Conservation (phyloP, 495 filamentous ascomycete species). For the Amphirosellinia nigrospora region DNA sequence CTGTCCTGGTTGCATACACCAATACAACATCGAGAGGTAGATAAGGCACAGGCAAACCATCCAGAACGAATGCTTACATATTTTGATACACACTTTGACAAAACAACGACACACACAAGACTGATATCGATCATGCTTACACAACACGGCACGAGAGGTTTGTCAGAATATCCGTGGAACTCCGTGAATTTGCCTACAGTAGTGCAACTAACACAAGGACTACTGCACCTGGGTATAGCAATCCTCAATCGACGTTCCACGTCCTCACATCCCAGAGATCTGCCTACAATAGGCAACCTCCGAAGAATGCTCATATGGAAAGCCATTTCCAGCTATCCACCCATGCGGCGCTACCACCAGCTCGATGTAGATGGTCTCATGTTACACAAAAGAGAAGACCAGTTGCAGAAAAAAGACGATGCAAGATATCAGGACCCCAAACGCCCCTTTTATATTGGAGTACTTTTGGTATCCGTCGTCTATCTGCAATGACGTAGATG, state of each 20-base stretch:
- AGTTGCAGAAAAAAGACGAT: constrained; percentile 59
- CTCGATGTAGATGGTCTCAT: constrained; percentile 41
- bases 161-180: constrained; percentile 21
- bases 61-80: not conserved
- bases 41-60: not conserved
- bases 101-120: not conserved
- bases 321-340: constrained; percentile 60
- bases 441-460: constrained; percentile 58
- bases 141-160: constrained; percentile 1
- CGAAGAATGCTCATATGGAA: constrained; percentile 48
- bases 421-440: constrained; percentile 91
- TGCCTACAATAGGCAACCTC: constrained; percentile 31
- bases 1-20: not conserved
- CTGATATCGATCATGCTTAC: not conserved
- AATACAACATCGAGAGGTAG: not conserved
- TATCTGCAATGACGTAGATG: constrained; percentile 66
- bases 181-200: constrained; percentile 60
- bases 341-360: constrained; percentile 55
- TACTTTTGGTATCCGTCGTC: constrained; percentile 73
- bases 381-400: constrained; percentile 43
- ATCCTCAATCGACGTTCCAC: constrained; percentile 63
- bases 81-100: too few species aligned
- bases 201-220: constrained; percentile 49
- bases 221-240: constrained; percentile 59
- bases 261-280: constrained; percentile 56